Evolutionary conservation across 169 alveolate species (phyloP).

Genomic region (Babesia bovis): DNA sequence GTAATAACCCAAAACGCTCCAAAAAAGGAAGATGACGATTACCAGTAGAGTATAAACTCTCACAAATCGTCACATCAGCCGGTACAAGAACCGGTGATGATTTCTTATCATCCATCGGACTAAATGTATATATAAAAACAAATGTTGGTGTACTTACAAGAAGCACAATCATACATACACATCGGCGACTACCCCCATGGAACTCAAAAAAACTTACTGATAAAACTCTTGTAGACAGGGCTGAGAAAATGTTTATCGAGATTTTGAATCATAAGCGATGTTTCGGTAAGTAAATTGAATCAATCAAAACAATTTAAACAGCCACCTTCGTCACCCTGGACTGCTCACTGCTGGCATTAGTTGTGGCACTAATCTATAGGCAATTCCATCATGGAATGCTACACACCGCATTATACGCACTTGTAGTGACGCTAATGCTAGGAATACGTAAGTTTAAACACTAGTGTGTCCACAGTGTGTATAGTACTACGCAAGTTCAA

Average conservation of each 20-base stretch:
- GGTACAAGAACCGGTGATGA: conserved; percentile 64
- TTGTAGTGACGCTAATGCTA: background rate
- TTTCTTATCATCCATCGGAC: conserved; percentile 10
- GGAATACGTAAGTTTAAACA: conserved; percentile 11
- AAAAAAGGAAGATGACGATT: conserved; percentile 42
- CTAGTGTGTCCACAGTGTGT: background rate
- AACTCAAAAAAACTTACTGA: background rate
- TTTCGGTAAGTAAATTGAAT: conserved; percentile 10
- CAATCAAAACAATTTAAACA: background rate
- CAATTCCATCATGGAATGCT: background rate
- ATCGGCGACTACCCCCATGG: conserved; percentile 40
- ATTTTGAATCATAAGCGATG: background rate
- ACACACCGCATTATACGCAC: background rate
- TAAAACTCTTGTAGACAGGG: background rate
- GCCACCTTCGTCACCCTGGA: conserved; percentile 42
- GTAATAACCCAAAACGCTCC: conserved; percentile 55
- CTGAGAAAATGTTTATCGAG: background rate
- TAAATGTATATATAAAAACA: too few species aligned
- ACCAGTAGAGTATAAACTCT: conserved; percentile 57
- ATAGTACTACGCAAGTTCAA: conserved; percentile 11
- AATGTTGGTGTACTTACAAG: background rate
- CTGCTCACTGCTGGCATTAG: conserved; percentile 7
- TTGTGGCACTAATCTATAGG: background rate
- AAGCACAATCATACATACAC: too few species aligned
- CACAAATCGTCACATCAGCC: conserved; percentile 66